phyloP scores from a whole-genome alignment of 2,329 filamentous ascomycete species.

The Cladosporium oxysporum region DNA sequence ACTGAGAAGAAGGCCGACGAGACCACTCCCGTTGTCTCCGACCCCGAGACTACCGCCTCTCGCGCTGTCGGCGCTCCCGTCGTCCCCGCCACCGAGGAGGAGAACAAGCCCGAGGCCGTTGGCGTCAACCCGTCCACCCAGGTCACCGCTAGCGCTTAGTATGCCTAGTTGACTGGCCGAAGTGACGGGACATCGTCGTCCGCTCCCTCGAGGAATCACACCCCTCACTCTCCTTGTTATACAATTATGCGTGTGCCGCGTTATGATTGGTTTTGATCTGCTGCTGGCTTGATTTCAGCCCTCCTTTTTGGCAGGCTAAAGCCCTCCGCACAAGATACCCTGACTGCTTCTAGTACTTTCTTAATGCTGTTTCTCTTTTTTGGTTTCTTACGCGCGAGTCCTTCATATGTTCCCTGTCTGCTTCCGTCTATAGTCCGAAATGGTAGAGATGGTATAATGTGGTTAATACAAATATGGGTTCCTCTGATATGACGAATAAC shows the following conservation, averaged over 20 bases:
- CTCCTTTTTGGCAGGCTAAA: conserved; percentile 9
- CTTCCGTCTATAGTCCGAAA: conserved; percentile 8
- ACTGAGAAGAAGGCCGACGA: conserved; percentile 25
- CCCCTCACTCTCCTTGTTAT: not conserved
- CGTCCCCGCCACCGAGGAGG: conserved; percentile 17
- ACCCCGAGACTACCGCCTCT: conserved; percentile 26
- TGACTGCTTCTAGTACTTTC: conserved; percentile 11
- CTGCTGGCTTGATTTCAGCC: conserved; percentile 6
- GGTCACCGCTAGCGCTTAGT: conserved; percentile 21
- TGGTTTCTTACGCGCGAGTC: not conserved
- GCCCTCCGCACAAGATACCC: conserved; percentile 22
- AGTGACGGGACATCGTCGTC: not conserved
- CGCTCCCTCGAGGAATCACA: conserved; percentile 7
- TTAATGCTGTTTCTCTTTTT: not conserved
- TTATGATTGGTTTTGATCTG: conserved; percentile 10
- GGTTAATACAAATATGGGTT: conserved; percentile 11
- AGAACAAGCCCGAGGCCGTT: conserved; percentile 22
- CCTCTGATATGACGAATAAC: not conserved
- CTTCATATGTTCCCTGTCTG: not conserved
- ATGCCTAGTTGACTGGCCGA: conserved; percentile 1
- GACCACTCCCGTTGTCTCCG: conserved; percentile 27
- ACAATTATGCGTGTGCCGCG: conserved; percentile 10
- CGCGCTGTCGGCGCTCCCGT: conserved; percentile 21
- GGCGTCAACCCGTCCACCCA: conserved; percentile 9
- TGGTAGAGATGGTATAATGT: conserved; percentile 19